Evolutionary conservation across 2,329 filamentous ascomycete species (phyloP).

Genomic region (Zasmidium citrigriseum): DNA sequence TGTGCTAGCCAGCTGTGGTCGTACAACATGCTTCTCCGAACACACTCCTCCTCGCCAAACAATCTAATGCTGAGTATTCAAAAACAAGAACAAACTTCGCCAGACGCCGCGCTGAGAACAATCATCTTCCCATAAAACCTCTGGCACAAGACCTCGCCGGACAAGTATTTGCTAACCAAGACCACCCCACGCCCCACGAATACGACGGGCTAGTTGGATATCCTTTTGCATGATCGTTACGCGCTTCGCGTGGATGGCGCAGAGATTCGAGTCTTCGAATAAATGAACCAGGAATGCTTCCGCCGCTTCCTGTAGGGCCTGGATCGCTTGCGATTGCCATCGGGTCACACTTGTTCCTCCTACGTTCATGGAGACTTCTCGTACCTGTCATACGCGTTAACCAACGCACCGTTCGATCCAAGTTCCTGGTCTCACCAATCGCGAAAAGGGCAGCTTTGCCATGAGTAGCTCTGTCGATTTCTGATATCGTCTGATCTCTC

Average conservation of each 20-base stretch:
- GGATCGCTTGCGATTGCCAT: conserved; percentile 98
- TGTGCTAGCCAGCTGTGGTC: neutral
- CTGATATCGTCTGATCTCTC: conserved; percentile 98
- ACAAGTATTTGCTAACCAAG: conserved; percentile 13
- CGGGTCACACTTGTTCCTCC: conserved; percentile 77
- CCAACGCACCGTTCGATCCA: neutral
- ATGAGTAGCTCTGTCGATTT: conserved; percentile 95
- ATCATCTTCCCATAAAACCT: conserved; percentile 2
- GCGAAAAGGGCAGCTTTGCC: conserved; percentile 96
- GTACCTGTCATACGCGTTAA: conserved; percentile 52
- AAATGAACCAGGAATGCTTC: conserved; percentile 98
- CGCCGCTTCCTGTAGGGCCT: conserved; percentile 95
- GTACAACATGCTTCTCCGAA: neutral
- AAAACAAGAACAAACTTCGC: conserved; percentile 17
- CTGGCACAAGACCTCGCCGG: neutral
- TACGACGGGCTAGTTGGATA: conserved; percentile 92
- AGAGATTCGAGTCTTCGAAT: conserved; percentile 97
- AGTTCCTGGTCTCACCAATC: conserved; percentile 59
- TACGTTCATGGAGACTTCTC: conserved; percentile 95
- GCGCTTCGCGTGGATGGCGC: conserved; percentile 98
- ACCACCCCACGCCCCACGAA: conserved; percentile 70
- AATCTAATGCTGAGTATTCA: conserved; percentile 11
- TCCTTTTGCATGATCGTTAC: conserved; percentile 98
- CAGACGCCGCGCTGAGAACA: conserved; percentile 28
- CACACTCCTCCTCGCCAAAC: neutral